Base-by-base conservation (phyloP, 371 early-diverging fungal genomes). In the Mortierella sp. region DNA sequence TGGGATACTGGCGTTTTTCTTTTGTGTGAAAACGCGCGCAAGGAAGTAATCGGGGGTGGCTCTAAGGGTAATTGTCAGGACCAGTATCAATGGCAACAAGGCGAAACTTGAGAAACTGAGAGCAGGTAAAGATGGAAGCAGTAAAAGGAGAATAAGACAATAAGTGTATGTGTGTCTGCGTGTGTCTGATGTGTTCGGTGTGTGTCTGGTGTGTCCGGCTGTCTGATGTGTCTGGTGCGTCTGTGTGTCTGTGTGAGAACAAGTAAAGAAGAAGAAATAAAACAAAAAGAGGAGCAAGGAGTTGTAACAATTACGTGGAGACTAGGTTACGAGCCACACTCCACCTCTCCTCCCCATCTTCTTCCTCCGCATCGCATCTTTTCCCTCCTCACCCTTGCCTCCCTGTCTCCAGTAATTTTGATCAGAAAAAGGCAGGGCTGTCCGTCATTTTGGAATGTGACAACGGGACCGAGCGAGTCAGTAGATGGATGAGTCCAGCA, bases 281-380 rank as follows among this genome's bases (percentile, higher is more conserved):
- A 63, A 22, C 16, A 63, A 40, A 22, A 57, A 65, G 22, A n/a
- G 43, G 43, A 24, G 45, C 41, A 66, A 57, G 48, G 61, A 60
- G 47, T 4, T 24, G 40, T 58, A 69, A 33, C 60, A 52, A 69
- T 45, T 43, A 53, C 22, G 22, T 0, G 53, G 48, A 65, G 59
- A 47, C 11, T n/a, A 15, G 38, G 33, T 59, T 59, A 21, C 62
- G 28, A 28, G 28, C 28, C 28, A 28, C 28, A 16, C 19, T 7
- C 60, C 1, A 8, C 40, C 19, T 60, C 21, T 1, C 60, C 21
- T 1, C 60, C n/a, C 22, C 60, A 28, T 28, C 21, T 38, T 36
- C 19, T 38, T 40, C 21, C 40, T 40, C 60, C 9, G 28, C 58
- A 28, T 6, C 10, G 8, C 36, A 11, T 58, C 33, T 36, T 21